These are phyloP conservation scores for Tetradesmus obliquus DNA, from an alignment of 139 green algal genomes.

Conservation along the genomic window DNA sequence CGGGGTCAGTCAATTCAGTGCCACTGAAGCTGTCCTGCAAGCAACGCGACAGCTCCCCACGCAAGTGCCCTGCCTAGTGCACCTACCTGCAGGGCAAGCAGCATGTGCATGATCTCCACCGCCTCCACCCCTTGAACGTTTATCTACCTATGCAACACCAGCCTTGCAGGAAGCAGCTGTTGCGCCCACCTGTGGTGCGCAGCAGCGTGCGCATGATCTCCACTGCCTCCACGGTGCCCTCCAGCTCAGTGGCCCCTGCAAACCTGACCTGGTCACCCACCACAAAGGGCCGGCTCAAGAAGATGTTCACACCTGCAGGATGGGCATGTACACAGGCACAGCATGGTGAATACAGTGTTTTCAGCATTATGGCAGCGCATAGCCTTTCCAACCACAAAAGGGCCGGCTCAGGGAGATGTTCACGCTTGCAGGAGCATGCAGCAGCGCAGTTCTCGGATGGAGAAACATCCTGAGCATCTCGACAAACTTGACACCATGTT, in stretches of 20 bases:
- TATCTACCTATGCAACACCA: slow-evolving; percentile 43
- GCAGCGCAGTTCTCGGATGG: no score
- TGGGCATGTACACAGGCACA: background rate
- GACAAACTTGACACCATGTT: no score
- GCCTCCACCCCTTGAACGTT: slow-evolving; percentile 73
- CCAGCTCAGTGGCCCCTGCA: slow-evolving; percentile 79
- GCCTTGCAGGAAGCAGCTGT: background rate
- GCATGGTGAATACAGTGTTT: background rate
- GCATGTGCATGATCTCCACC: background rate
- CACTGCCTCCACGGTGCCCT: slow-evolving; percentile 75
- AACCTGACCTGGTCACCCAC: slow-evolving; percentile 28
- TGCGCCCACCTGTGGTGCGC: background rate
- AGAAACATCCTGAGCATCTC: no score
- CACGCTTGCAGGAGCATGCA: no score
- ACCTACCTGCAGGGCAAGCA: background rate
- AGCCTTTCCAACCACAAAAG: no score
- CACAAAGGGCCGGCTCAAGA: slow-evolving; percentile 36
- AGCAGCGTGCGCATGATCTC: slow-evolving; percentile 40
- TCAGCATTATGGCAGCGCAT: background rate
- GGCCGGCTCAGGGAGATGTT: no score
- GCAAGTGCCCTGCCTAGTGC: no score
- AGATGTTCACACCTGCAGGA: slow-evolving; percentile 50
- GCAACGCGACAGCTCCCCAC: no score
- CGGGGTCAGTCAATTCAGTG: no score
- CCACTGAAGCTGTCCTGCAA: no score